Evolutionary conservation across 1,284 basidiomycete species (phyloP).

Genomic region (Papiliotrema fonsecae): DNA sequence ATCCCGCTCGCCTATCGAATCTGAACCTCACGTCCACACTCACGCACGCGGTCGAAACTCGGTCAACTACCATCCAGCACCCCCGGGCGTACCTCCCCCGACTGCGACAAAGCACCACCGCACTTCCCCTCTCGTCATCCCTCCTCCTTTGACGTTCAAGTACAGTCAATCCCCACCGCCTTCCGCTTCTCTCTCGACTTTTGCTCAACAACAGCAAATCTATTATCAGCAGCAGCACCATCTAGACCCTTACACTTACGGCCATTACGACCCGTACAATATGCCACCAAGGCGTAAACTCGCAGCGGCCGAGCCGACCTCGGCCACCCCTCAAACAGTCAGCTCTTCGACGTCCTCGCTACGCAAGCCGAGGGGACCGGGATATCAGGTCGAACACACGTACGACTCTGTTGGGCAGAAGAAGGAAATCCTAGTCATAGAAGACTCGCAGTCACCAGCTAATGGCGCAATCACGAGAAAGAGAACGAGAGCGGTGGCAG

Average conservation of each 20-base stretch:
- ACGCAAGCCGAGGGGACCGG: constrained; percentile 4
- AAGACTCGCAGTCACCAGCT: constrained; percentile 29
- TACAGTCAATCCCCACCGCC: constrained; percentile 35
- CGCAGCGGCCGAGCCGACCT: constrained; percentile 12
- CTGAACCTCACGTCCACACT: not conserved
- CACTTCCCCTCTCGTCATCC: constrained; percentile 33
- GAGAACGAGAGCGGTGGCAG: constrained; percentile 35
- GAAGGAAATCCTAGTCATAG: constrained; percentile 45
- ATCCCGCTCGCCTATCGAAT: constrained; percentile 9
- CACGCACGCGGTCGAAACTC: not conserved
- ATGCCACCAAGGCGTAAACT: constrained; percentile 38
- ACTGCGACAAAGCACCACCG: no score
- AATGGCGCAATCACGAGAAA: constrained; percentile 26
- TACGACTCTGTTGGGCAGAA: constrained; percentile 40
- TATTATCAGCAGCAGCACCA: not conserved
- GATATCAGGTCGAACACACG: constrained; percentile 42
- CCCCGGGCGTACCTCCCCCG: not conserved
- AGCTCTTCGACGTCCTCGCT: constrained; percentile 14
- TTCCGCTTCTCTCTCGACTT: not conserved
- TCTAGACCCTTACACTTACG: not conserved
- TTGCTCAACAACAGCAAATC: not conserved
- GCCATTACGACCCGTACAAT: not conserved
- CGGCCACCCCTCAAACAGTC: constrained; percentile 15
- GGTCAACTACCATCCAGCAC: no score
- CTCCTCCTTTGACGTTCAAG: constrained; percentile 40